phyloP scores from a whole-genome alignment of 2,329 filamentous ascomycete species.

The Colletotrichum sp. region DNA sequence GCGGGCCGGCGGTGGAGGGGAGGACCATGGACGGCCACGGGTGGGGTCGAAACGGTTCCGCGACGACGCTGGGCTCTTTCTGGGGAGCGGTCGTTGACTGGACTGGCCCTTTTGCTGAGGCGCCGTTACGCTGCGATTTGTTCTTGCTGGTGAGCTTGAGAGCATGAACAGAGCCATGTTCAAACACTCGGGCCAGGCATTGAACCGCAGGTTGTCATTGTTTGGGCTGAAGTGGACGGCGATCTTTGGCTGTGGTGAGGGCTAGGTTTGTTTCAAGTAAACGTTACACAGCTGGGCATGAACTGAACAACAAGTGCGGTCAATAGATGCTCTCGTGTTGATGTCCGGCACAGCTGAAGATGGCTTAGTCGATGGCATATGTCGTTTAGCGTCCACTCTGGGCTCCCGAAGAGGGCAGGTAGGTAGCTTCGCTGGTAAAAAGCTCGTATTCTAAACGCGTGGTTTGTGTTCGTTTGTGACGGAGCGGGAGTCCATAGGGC shows the following conservation, averaged over 20 bases:
- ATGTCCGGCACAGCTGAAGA: background rate
- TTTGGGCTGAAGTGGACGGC: background rate
- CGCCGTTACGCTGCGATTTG: background rate
- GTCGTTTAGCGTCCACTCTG: background rate
- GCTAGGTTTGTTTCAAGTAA: conserved; percentile 17
- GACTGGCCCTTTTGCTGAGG: background rate
- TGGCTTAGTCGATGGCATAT: background rate
- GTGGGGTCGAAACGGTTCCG: conserved; percentile 19
- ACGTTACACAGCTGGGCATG: conserved; percentile 8
- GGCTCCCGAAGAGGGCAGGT: background rate
- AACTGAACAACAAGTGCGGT: background rate
- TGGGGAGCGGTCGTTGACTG: background rate
- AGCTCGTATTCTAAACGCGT: background rate
- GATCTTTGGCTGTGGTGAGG: background rate
- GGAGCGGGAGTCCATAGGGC: background rate
- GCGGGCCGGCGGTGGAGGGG: background rate
- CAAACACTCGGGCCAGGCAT: background rate
- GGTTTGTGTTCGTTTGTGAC: background rate
- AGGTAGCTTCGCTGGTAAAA: background rate
- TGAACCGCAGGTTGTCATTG: background rate
- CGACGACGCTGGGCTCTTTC: background rate
- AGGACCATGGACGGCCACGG: background rate
- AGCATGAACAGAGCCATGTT: background rate
- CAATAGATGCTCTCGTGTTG: background rate
- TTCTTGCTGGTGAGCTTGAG: background rate